Base-by-base conservation (phyloP, 176 grass and related monocot species). In the Raddia guianensis region DNA sequence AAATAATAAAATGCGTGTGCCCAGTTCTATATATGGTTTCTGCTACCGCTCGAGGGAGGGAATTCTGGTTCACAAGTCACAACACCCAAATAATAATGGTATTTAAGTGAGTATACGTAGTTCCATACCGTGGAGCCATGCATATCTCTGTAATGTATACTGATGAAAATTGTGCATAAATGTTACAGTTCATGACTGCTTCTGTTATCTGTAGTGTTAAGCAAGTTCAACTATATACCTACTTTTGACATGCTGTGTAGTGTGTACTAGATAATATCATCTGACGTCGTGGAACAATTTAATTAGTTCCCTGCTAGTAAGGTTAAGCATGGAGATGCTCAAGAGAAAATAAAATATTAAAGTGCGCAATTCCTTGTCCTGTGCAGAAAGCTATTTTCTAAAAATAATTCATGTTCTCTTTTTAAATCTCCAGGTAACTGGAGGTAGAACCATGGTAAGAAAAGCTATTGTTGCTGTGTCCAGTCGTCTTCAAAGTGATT, bases 401-500 rank as follows among this genome's bases (percentile, higher is more conserved):
- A 49, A 50, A n/a, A 49, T 65, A 63, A 1, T 48, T 48, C 50
- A n/a, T 54, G 14, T 44, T 48, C 54, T 61, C 5, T 76, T 71
- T 63, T 71, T 5, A 46, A 21, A 74, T 64, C 75, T 64, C n/a
- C 79, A 87, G 85, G 57, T 87, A 70, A 82, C 79, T 82, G 85
- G 85, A 71, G 73, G 77, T 56, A 64, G 72, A 75, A 27, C 57
- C 13, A 12, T 72, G 69, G 42, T 87, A 77, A 82, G 79, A 34
- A 82, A 77, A 82, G 65, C 73, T 57, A 74, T 87, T 27, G 56
- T 87, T 82, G 79, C 85, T 77, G 53, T 87, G 20, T 87, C 79
- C 72, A 87, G 85, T 66, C 27, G 66, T 82, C 64, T 87, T 72
- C 85, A 87, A 82, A 64, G 73, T 82, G 73, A 82, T 63, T 40